Percentiles rank a stretch among this genome's conserved stretches.
These are phyloP conservation scores for Saccharomycopsis fermentans DNA, from an alignment of 805 yeast species.

Conservation along the genomic window DNA sequence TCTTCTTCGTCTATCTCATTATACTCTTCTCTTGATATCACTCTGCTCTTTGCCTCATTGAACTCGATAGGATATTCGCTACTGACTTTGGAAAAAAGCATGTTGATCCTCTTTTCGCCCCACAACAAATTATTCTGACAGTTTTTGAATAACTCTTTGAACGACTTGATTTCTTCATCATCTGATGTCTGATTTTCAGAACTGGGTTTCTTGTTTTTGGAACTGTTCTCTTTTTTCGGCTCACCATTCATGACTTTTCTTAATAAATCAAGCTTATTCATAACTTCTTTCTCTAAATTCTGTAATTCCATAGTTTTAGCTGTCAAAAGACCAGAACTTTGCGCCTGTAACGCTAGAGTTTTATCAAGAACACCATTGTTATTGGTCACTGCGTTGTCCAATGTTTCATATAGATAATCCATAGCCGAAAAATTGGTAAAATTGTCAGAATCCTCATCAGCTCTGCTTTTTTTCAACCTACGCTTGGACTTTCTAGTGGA, in stretches of 20 bases:
- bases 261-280: conserved; percentile 5
- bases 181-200: background rate
- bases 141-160: conserved; percentile 8
- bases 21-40: conserved; percentile 7
- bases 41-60: conserved; percentile 15
- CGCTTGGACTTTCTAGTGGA: background rate
- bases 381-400: conserved; percentile 10
- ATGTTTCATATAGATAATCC: conserved; percentile 13
- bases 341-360: conserved; percentile 17
- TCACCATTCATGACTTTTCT: conserved; percentile 10
- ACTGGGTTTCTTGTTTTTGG: background rate
- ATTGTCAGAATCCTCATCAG: conserved; percentile 1
- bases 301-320: conserved; percentile 17
- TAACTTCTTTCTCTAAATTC: conserved; percentile 9
- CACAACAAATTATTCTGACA: conserved; percentile 12
- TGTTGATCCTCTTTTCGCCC: conserved; percentile 11
- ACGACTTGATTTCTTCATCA: conserved; percentile 3
- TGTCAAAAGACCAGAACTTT: conserved; percentile 16
- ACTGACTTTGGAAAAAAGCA: conserved; percentile 4
- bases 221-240: background rate
- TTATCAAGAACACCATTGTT: conserved; percentile 14
- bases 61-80: conserved; percentile 16
- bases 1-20: conserved; percentile 8
- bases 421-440: conserved; percentile 7
- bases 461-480: background rate